Base-by-base conservation (phyloP, 2,329 filamentous ascomycete species). In the Cladophialophora immunda region DNA sequence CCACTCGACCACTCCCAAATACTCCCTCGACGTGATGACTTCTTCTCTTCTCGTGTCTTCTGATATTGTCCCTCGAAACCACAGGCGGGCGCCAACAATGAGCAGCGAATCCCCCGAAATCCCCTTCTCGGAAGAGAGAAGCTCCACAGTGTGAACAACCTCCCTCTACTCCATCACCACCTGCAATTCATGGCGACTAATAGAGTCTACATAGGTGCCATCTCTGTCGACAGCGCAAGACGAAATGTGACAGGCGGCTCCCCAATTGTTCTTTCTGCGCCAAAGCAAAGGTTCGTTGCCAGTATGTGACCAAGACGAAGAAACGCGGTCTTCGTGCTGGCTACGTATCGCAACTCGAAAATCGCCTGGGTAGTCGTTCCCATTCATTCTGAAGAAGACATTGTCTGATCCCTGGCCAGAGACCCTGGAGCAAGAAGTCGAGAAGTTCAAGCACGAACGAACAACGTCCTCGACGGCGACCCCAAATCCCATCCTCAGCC, bases 261-360 rank as follows among this genome's bases (percentile, higher is more conserved):
- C 75, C 75, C 32, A 65, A 56, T 22, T 76, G 75, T 67, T 71
- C 73, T 9, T 73, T 73, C 61, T 76, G 75, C 56, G 56, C 67
- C 47, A 71, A 74, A 38, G 69, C 72, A 8, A 72, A 71, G 29
- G 66, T 65, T 32, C 53, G 61, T 19, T 75, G 74, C 64, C 59
- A 70, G 19, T 75, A 76, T 68, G 67, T 73, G 4, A 38, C 62
- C 9, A 63, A 71, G 30, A 67, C 72, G 27, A 73, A 71, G 63
- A 76, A 76, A 66, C 70, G 71, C 17, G 75, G 75, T 15, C 67
- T 76, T 9, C 68, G 75, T 11, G 75, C 78, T 25, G 78, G 78
- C n/a, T 80, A 80, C 69, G 78, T 80, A 4, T 76, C 77, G 13
- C 70, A 75, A 36, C 68, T 80, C 11, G 78, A 80, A 68, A 72